Evolutionary conservation across 805 yeast species (phyloP).

Genomic region (Myxozyma melibiosi): DNA sequence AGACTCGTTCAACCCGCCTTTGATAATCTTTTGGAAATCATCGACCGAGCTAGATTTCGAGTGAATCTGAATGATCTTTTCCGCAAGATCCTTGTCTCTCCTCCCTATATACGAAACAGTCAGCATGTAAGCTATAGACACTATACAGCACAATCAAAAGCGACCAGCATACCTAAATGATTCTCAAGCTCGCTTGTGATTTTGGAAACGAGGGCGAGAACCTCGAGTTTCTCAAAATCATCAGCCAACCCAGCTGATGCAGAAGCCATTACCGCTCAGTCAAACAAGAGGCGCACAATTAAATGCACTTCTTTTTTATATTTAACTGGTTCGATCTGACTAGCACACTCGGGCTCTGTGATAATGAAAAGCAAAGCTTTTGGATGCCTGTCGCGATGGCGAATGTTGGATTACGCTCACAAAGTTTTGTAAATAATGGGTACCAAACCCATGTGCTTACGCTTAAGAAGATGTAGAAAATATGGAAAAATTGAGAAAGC

Average conservation of each 20-base stretch:
- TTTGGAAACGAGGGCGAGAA: slow-evolving; percentile 42
- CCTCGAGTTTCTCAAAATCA: slow-evolving; percentile 40
- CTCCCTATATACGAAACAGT: slow-evolving; percentile 38
- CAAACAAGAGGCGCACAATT: too few relatives aligned
- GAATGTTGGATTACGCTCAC: background rate
- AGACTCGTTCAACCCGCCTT: slow-evolving; percentile 51
- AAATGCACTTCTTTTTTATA: too few relatives aligned
- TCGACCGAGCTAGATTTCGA: slow-evolving; percentile 39
- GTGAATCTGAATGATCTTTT: slow-evolving; percentile 50
- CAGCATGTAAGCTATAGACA: background rate
- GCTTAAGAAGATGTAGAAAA: too few relatives aligned
- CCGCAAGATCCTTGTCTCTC: slow-evolving; percentile 51
- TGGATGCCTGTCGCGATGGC: too few relatives aligned
- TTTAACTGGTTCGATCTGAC: too few relatives aligned
- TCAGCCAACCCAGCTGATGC: slow-evolving; percentile 26
- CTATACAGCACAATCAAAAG: background rate
- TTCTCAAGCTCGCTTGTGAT: slow-evolving; percentile 41
- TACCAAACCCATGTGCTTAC: background rate
- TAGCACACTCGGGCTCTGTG: too few relatives aligned
- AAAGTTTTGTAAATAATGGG: background rate
- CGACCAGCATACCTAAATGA: slow-evolving; percentile 38
- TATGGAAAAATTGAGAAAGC: too few relatives aligned
- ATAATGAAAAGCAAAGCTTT: too few relatives aligned
- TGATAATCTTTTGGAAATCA: slow-evolving; percentile 46
- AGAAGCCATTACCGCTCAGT: background rate